Evolutionary conservation across 1,139 yeast species (phyloP).

Genomic region (Protomyces inundatus): DNA sequence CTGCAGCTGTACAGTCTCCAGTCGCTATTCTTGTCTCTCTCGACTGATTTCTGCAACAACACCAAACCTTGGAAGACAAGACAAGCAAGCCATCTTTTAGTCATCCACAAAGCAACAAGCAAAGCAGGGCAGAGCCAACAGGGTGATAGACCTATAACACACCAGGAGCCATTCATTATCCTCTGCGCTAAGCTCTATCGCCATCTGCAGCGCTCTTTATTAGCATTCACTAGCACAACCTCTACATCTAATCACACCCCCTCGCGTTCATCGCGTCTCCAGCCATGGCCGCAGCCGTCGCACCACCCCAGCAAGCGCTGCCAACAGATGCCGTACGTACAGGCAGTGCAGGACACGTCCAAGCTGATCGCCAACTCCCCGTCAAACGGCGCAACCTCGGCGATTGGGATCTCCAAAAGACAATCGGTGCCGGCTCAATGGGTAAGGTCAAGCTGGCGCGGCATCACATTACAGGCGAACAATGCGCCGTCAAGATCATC

Average conservation of each 20-base stretch:
- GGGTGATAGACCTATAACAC: no score
- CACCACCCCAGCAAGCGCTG: neutral
- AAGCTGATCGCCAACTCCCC: slow-evolving; percentile 7
- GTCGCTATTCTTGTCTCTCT: no score
- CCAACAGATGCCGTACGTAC: neutral
- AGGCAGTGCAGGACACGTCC: neutral
- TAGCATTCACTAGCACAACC: no score
- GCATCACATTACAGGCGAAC: slow-evolving; percentile 72
- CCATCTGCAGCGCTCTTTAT: no score
- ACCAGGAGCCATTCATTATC: no score
- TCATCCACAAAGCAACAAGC: no score
- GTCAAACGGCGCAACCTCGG: slow-evolving; percentile 48
- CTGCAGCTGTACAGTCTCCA: neutral
- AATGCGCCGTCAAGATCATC: slow-evolving; percentile 45
- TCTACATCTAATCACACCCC: no score
- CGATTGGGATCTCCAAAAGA: slow-evolving; percentile 92
- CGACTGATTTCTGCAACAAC: no score
- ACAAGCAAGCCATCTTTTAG: no score
- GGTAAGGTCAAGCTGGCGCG: slow-evolving; percentile 95
- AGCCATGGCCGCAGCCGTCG: neutral
- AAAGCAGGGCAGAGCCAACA: no score
- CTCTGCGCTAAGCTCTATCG: no score
- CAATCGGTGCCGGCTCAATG: slow-evolving; percentile 98
- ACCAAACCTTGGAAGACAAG: no score
- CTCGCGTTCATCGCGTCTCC: neutral